Base-by-base conservation (phyloP, 305 asterid genomes). In the Petunia hybrid region DNA sequence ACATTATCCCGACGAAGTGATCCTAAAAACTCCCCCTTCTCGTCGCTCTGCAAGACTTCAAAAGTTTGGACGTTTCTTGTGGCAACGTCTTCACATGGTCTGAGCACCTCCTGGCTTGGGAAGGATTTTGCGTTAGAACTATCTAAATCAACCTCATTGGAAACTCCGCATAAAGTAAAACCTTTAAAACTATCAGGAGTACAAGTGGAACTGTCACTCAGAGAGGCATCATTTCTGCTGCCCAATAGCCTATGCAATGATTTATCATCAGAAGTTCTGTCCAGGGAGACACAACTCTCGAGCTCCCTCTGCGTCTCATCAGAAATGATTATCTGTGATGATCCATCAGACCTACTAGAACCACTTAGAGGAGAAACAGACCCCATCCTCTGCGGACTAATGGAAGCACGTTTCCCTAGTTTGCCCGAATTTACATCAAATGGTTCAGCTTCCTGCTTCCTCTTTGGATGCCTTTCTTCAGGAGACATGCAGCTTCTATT, bases 401-500 rank as follows among this genome's bases (percentile, higher is more conserved):
- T 69, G 22, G 83, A 83, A 65, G 80, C 80, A 62, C 80, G 86
- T 67, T 83, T 83, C 81, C 81, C 83, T 35, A 63, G 78, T 8
- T 45, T 65, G 35, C 77, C 77, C n/a, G 40, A 36, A 46, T 53
- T 22, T 65, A 48, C 83, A 71, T 71, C 38, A 40, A 9, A 78
- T 41, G 76, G 40, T 53, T 79, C 81, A 74, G 53, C 43, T 43
- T 64, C 77, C n/a, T 74, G 78, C 60, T 83, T 83, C 80, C 86
- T 83, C 80, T 83, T 83, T 10, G 78, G 65, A 36, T 67, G 68
- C 83, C 71, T 53, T 67, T 80, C 86, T 36, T 74, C 70, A 43
- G 86, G 51, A 41, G 83, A 83, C 61, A 16, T n/a, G 67, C 79
- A 78, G 74, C 65, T 62, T 74, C 42, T 55, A 63, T 43, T 80